Evolutionary conservation across 2,329 filamentous ascomycete genomes (phyloP).

Genomic region (Graphilbum fragrans): DNA sequence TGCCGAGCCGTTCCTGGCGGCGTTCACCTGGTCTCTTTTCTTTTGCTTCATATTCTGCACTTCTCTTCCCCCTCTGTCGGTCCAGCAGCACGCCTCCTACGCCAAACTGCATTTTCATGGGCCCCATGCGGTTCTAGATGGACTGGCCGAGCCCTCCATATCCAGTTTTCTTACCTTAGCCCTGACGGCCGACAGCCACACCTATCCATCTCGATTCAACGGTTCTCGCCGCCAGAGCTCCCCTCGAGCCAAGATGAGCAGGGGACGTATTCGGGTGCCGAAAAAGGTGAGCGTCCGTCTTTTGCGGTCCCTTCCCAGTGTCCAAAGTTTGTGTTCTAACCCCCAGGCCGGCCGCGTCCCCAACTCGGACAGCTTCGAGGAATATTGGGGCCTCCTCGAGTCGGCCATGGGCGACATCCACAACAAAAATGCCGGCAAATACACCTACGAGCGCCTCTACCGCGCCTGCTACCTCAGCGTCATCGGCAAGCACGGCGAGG

Average conservation of each 20-base stretch:
- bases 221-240: too few species aligned
- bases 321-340: too few species aligned
- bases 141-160: too few species aligned
- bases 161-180: too few species aligned
- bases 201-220: too few species aligned
- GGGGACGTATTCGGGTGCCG: not conserved
- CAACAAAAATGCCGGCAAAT: conserved; percentile 73
- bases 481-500: conserved; percentile 70
- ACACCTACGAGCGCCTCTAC: conserved; percentile 95
- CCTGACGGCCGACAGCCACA: too few species aligned
- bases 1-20: too few species aligned
- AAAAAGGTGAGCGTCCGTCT: too few species aligned
- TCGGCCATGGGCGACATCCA: conserved; percentile 80
- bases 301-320: too few species aligned
- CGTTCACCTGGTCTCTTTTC: too few species aligned
- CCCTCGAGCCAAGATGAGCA: not conserved
- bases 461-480: conserved; percentile 91
- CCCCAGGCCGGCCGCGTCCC: conserved; percentile 2
- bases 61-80: not conserved
- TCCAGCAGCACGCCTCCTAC: not conserved
- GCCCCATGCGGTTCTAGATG: not conserved
- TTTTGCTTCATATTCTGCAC: not conserved
- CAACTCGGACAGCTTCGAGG: conserved; percentile 68
- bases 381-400: conserved; percentile 66
- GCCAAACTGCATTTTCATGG: not conserved